These are phyloP conservation scores for Poterioochromonas sp. DNA, from an alignment of 352 stramenopile genomes.

Conservation along the genomic window DNA sequence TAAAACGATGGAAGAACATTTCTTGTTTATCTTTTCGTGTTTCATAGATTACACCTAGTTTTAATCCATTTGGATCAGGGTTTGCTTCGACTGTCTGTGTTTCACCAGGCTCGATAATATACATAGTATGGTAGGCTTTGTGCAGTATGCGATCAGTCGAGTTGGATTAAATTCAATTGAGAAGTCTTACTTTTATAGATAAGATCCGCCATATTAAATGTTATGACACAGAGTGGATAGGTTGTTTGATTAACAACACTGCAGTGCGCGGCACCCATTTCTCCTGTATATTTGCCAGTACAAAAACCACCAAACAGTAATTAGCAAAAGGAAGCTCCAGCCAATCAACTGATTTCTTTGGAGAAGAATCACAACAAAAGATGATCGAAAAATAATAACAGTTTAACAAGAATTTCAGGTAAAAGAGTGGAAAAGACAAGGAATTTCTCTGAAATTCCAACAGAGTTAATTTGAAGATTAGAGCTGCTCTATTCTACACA, in stretches of 20 bases:
- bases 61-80: slow-evolving; percentile 20
- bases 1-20: slow-evolving; percentile 16
- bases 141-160: background rate
- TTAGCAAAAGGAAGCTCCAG: too few relatives aligned
- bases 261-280: background rate
- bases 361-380: too few relatives aligned
- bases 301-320: too few relatives aligned
- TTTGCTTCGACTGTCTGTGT: background rate
- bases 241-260: background rate
- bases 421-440: too few relatives aligned
- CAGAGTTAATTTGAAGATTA: too few relatives aligned
- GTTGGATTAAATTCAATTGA: background rate
- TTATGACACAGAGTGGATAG: background rate
- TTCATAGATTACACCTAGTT: slow-evolving; percentile 12
- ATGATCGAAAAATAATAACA: too few relatives aligned
- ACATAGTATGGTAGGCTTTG: slow-evolving; percentile 11
- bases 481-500: too few relatives aligned
- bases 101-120: slow-evolving; percentile 13
- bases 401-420: too few relatives aligned
- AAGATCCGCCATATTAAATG: slow-evolving; percentile 28
- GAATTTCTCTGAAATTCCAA: too few relatives aligned
- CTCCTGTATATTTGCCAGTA: too few relatives aligned
- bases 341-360: too few relatives aligned
- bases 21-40: slow-evolving; percentile 18
- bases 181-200: slow-evolving; percentile 17